Evolutionary conservation across 2,329 filamentous ascomycete genomes (phyloP), one percentile per base, ranked within the genome.

Genomic region (Ceratocystis alfenasii): DNA sequence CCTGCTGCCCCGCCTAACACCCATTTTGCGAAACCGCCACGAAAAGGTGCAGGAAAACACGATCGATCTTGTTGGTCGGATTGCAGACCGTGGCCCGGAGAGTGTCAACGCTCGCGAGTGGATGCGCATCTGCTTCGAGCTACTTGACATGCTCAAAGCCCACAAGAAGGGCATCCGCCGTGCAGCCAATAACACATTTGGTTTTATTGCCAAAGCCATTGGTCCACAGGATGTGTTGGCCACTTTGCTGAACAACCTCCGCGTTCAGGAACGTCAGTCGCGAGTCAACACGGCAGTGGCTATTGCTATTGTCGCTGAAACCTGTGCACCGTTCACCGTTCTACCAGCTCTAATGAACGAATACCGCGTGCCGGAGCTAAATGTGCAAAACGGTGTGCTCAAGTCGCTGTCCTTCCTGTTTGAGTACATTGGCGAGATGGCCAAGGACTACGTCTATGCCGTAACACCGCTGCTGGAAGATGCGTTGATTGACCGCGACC

Each of bases 41-140:
- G 94, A 99, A 74, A 99, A 99, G 77, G 95, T 99, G 55, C 94
- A 99, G 75, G 94, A 99, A 73, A 99, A 99, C 76, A 97, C 94
- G 0, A 97, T 99, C 71, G 94, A 99, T 74, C 82, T 99, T 1
- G 94, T 99, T 22, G 94, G 94, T 66, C 93, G 94, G 80, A 97
- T 99, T 71, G 94, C 95, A 17, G 94, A 99, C 76, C 89, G 94
- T 70, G 95, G 94, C 0, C 92, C 94, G 1, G 94, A 99, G 76
- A 93, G 89, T 69, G 94, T 99, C 74, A 96, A 96, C 73, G 92
- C 94, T 15, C 85, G 94, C 72, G 94, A 99, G 77, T 99, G 94
- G 94, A 99, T 99, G 95, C 87, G 94, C 74, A 99, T 99, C 75
- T 99, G 94, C 78, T 99, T 99, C 76, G 94, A 99, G 78, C 81